phyloP scores from a whole-genome alignment of 768 basidiomycete species.

The Tricholoma hemisulphureum region DNA sequence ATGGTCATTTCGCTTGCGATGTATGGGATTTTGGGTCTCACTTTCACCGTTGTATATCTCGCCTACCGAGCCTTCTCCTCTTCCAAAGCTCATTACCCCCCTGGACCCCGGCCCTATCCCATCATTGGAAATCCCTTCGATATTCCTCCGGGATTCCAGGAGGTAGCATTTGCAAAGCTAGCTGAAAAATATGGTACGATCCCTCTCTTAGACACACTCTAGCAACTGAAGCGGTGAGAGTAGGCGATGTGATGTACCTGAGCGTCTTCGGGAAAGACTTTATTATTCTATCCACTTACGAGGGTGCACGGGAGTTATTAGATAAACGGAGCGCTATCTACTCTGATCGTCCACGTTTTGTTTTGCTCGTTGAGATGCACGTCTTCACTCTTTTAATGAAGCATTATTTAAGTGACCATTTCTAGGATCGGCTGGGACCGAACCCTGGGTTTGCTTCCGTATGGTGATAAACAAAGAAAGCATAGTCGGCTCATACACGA shows the following conservation, averaged over 20 bases:
- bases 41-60: background rate
- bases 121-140: background rate
- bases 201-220: background rate
- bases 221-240: background rate
- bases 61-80: background rate
- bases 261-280: slow-evolving; percentile 18
- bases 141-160: background rate
- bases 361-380: too few species aligned
- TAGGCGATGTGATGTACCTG: background rate
- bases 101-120: background rate
- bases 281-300: too few species aligned
- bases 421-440: too few species aligned
- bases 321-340: too few species aligned
- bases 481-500: too few species aligned
- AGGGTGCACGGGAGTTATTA: too few species aligned
- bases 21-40: background rate
- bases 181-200: background rate
- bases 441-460: too few species aligned
- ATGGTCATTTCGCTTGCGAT: background rate
- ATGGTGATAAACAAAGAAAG: too few species aligned
- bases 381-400: too few species aligned
- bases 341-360: too few species aligned
- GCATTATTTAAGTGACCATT: too few species aligned
- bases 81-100: background rate
- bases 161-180: background rate